phyloP scores from a whole-genome alignment of 1,284 basidiomycete species.

The Wallemia hederae region DNA sequence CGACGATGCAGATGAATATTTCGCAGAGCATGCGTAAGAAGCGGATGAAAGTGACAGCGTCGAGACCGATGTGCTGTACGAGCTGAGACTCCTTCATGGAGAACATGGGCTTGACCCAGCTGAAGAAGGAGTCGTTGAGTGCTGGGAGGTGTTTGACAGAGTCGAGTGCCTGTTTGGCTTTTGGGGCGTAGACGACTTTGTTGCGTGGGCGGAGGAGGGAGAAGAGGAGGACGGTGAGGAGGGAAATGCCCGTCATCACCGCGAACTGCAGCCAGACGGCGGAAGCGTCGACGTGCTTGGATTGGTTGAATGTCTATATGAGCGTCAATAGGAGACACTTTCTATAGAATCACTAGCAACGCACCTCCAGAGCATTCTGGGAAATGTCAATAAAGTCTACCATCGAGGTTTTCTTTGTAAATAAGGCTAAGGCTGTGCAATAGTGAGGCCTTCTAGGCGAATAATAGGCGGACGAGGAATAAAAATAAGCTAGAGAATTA shows the following conservation, averaged over 20 bases:
- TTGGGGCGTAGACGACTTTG: conserved; percentile 19
- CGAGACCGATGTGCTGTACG: conserved; percentile 63
- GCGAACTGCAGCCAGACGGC: conserved; percentile 1
- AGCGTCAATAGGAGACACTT: neutral
- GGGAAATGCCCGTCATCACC: conserved; percentile 1
- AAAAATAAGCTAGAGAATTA: neutral
- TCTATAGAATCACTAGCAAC: neutral
- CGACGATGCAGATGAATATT: conserved; percentile 37
- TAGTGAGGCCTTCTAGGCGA: too few relatives aligned
- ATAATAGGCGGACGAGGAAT: neutral
- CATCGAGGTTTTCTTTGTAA: neutral
- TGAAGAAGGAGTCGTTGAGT: conserved; percentile 45
- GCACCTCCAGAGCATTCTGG: neutral
- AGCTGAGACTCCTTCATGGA: conserved; percentile 61
- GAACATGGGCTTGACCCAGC: conserved; percentile 66
- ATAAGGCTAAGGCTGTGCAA: too few relatives aligned
- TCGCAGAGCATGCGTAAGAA: conserved; percentile 64
- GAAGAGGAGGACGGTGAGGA: conserved; percentile 36
- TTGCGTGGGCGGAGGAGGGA: conserved; percentile 48
- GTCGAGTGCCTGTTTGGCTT: conserved; percentile 5
- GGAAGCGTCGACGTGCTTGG: neutral
- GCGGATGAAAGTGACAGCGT: conserved; percentile 73
- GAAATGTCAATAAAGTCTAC: neutral
- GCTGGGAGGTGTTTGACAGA: conserved; percentile 12
- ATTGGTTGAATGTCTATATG: neutral